A percentile compares a stretch with the other conserved stretches of the same genome.
These are phyloP conservation scores for Lichina pygmaea DNA, from an alignment of 495 filamentous ascomycete species.

Conservation along the genomic window DNA sequence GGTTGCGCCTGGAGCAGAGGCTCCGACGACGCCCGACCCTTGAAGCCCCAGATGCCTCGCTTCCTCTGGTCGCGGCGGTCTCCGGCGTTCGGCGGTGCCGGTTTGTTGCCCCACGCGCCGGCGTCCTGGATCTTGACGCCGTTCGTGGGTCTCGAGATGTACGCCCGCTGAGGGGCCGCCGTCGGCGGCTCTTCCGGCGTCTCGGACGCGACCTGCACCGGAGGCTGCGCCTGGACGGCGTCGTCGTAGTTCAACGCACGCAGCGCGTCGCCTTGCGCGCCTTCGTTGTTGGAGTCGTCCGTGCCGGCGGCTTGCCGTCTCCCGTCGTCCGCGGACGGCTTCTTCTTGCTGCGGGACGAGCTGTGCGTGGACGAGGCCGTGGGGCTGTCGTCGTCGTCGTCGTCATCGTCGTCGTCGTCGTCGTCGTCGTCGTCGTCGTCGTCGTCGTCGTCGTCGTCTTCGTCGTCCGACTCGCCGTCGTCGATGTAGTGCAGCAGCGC, in stretches of 20 bases:
- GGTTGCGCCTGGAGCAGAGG: conserved; percentile 12
- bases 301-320: background rate
- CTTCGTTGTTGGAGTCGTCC: conserved; percentile 8
- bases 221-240: conserved; percentile 45
- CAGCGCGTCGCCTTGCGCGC: conserved; percentile 21
- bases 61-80: conserved; percentile 53
- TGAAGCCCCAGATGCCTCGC: conserved; percentile 84
- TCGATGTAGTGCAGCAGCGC: conserved; percentile 80
- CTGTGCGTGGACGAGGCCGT: background rate
- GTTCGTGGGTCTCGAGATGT: conserved; percentile 74
- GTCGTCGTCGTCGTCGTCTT: no score
- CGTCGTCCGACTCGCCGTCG: conserved; percentile 27
- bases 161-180: background rate
- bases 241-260: conserved; percentile 69
- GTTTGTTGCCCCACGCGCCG: conserved; percentile 66
- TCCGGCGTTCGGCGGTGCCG: conserved; percentile 14
- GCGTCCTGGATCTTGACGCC: conserved; percentile 63
- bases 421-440: conserved; percentile 40
- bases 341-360: background rate
- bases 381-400: conserved; percentile 18
- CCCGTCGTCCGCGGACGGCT: background rate
- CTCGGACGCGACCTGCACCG: conserved; percentile 21
- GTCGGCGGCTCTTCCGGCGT: background rate
- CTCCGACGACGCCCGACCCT: conserved; percentile 36
- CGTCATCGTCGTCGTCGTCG: conserved; percentile 37